Evolutionary conservation across 2,329 filamentous ascomycete genomes (phyloP).

Genomic region (Cercospora berteroae): DNA sequence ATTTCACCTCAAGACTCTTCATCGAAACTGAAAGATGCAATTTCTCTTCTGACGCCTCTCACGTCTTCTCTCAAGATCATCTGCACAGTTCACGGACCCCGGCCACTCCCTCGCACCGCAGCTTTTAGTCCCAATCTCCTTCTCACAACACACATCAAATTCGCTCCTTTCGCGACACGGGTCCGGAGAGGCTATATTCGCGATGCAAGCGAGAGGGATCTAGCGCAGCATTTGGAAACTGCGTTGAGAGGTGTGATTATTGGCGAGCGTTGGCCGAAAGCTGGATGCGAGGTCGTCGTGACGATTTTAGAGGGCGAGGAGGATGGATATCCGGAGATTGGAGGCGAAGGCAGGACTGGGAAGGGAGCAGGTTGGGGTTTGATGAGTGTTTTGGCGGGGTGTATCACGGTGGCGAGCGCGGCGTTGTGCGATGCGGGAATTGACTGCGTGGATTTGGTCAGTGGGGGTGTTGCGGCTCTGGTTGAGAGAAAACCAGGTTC

Average conservation of each 20-base stretch:
- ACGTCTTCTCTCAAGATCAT: slow-evolving; percentile 79
- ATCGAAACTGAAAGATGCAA: slow-evolving; percentile 33
- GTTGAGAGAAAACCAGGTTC: slow-evolving; percentile 44
- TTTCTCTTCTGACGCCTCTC: slow-evolving; percentile 52
- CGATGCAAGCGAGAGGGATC: slow-evolving; percentile 80
- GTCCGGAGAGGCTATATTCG: slow-evolving; percentile 80
- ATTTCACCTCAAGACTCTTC: slow-evolving; percentile 42
- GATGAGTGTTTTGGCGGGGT: slow-evolving; percentile 88
- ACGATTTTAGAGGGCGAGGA: slow-evolving; percentile 93
- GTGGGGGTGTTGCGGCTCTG: slow-evolving; percentile 83
- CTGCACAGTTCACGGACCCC: slow-evolving; percentile 89
- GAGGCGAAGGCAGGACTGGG: slow-evolving; percentile 42
- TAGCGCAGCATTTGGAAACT: slow-evolving; percentile 87
- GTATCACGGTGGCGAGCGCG: slow-evolving; percentile 89
- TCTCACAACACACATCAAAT: slow-evolving; percentile 91
- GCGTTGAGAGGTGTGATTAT: slow-evolving; percentile 86
- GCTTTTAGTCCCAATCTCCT: slow-evolving; percentile 91
- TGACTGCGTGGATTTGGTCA: slow-evolving; percentile 87
- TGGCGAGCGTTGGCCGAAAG: slow-evolving; percentile 97
- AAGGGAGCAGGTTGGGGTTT: slow-evolving; percentile 67
- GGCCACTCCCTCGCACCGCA: slow-evolving; percentile 82
- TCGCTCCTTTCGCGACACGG: slow-evolving; percentile 87
- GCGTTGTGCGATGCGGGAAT: slow-evolving; percentile 93
- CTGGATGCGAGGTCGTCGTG: slow-evolving; percentile 89
- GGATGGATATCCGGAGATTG: slow-evolving; percentile 61